These are phyloP conservation scores for Penicillium ochrochloron DNA, from an alignment of 495 filamentous ascomycete species.

Conservation along the genomic window DNA sequence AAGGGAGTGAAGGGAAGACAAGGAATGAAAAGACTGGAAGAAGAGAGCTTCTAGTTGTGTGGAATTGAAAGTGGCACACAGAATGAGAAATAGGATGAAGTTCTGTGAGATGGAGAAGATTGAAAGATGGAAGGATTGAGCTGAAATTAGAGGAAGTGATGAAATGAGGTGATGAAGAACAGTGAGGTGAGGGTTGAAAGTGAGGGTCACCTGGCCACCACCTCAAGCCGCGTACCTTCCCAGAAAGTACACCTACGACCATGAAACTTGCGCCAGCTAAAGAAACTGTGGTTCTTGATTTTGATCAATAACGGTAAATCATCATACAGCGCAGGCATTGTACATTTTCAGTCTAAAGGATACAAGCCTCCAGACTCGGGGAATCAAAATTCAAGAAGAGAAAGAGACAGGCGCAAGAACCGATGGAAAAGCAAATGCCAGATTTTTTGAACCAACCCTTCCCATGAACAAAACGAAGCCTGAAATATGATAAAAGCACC, in stretches of 20 bases:
- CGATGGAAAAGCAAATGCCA: background rate
- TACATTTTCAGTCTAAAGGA: constrained; percentile 14
- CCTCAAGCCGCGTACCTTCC: background rate
- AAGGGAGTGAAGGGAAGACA: background rate
- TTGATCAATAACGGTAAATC: background rate
- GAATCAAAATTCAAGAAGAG: constrained; percentile 21
- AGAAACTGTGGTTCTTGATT: background rate
- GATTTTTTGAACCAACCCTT: background rate
- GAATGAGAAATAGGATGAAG: no score
- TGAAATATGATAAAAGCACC: background rate
- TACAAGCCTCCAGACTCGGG: constrained; percentile 19
- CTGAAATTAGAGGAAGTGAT: background rate
- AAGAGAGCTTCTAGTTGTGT: no score
- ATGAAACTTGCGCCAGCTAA: background rate
- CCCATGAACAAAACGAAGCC: constrained; percentile 11
- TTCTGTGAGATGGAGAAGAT: no score
- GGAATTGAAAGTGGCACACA: no score
- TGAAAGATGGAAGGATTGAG: background rate
- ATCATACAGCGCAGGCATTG: constrained; percentile 7
- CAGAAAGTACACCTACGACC: background rate
- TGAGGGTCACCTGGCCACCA: background rate
- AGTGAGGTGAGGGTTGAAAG: background rate
- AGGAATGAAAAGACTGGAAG: no score
- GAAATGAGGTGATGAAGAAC: background rate
- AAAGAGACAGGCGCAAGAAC: background rate